These are phyloP conservation scores for Tubosaeta brunneosetosa DNA, from an alignment of 768 basidiomycete genomes.

Conservation along the genomic window DNA sequence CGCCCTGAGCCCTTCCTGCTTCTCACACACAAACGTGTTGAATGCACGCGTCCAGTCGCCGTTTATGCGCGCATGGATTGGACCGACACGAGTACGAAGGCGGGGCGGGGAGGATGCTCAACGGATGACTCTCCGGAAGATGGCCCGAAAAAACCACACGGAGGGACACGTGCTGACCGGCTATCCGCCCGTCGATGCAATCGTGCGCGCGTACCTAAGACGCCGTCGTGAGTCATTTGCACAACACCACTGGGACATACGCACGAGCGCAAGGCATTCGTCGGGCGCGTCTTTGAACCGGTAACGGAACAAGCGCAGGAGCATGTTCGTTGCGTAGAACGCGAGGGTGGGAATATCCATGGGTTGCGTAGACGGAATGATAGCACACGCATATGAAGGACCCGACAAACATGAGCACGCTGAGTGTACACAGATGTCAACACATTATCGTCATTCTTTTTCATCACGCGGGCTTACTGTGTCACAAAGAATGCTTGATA, in stretches of 20 bases:
- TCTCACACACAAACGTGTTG: slow-evolving; percentile 44
- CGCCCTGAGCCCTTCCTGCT: slow-evolving; percentile 30
- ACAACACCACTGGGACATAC: slow-evolving; percentile 10
- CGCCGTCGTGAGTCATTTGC: not conserved
- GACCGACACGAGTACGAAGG: slow-evolving; percentile 44
- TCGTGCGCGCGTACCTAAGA: slow-evolving; percentile 50
- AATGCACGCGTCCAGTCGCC: slow-evolving; percentile 76
- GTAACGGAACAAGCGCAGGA: slow-evolving; percentile 63
- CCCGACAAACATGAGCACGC: slow-evolving; percentile 46
- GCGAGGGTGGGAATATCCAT: slow-evolving; percentile 83
- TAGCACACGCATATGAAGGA: slow-evolving; percentile 74
- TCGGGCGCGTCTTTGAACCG: slow-evolving; percentile 76
- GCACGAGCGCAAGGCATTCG: slow-evolving; percentile 66
- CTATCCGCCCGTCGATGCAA: slow-evolving; percentile 54
- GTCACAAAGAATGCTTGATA: slow-evolving; percentile 69
- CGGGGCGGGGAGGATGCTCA: slow-evolving; percentile 71
- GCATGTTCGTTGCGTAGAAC: slow-evolving; percentile 75
- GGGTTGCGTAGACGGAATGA: slow-evolving; percentile 73
- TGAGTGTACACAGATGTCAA: slow-evolving; percentile 14
- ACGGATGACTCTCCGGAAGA: slow-evolving; percentile 75
- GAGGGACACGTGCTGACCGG: slow-evolving; percentile 49
- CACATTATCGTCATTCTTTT: not conserved
- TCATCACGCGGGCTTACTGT: slow-evolving; percentile 49
- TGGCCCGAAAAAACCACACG: slow-evolving; percentile 49
- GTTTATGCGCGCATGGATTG: slow-evolving; percentile 43